Percentiles rank a stretch among this genome's conserved stretches.
These are phyloP conservation scores for Epicoccum nigrum DNA, from an alignment of 2,329 filamentous ascomycete genomes.

Conservation along the genomic window DNA sequence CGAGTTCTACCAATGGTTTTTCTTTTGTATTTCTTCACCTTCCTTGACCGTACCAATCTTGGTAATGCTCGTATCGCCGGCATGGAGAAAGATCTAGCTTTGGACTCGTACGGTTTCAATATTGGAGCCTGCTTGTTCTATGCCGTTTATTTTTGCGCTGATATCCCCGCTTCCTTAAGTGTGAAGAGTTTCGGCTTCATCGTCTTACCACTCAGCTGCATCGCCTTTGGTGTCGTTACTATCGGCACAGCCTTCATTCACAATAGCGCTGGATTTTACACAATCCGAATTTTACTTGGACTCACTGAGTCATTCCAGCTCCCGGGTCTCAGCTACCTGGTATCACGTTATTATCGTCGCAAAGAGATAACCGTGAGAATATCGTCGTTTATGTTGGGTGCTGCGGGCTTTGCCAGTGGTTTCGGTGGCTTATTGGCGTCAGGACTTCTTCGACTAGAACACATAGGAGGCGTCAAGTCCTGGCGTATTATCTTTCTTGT, in stretches of 20 bases:
- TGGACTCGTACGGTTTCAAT: slow-evolving; percentile 1
- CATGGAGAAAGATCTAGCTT: slow-evolving; percentile 1
- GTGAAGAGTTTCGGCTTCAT: neutral
- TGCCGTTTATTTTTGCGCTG: neutral
- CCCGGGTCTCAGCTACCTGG: neutral
- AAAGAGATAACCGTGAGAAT: neutral
- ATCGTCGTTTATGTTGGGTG: neutral
- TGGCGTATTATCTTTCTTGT: neutral
- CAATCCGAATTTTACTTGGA: neutral
- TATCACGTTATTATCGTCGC: neutral
- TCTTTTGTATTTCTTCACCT: slow-evolving; percentile 5
- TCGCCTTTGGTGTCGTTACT: neutral
- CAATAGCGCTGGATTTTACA: neutral
- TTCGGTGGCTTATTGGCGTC: slow-evolving; percentile 1
- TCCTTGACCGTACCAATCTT: slow-evolving; percentile 2
- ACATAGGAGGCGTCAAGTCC: neutral
- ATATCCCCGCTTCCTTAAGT: neutral
- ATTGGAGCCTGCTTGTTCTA: slow-evolving; percentile 1
- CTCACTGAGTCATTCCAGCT: slow-evolving; percentile 1
- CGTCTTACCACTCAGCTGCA: neutral
- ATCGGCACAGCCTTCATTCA: neutral
- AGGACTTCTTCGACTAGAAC: neutral
- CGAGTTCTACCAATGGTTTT: neutral
- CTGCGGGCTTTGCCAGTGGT: neutral
- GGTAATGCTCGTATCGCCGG: neutral